Evolutionary conservation across 805 yeast genomes (phyloP).

Genomic region (Suhomyces emberorum): DNA sequence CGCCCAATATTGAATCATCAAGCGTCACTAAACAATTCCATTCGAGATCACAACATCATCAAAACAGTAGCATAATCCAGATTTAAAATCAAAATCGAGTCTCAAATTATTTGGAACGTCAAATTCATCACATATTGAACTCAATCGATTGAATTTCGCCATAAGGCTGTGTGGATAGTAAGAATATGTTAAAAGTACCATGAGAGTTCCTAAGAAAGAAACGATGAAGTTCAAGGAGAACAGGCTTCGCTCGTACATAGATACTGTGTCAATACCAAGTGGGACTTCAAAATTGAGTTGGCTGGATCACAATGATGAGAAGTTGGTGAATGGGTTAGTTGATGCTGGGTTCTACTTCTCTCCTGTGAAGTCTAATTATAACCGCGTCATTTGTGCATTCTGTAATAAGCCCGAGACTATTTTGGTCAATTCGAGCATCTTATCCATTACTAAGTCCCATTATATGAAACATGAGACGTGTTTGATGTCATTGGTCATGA

Average conservation of each 20-base stretch:
- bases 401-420: conserved; percentile 32
- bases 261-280: conserved; percentile 18
- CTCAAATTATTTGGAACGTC: too few species aligned
- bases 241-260: conserved; percentile 19
- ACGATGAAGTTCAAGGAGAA: conserved; percentile 13
- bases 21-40: too few species aligned
- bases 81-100: too few species aligned
- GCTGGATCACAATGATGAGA: conserved; percentile 13
- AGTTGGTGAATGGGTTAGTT: conserved; percentile 39
- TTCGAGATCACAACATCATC: too few species aligned
- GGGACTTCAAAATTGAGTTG: conserved; percentile 19
- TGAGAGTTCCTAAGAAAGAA: conserved; percentile 10
- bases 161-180: too few species aligned
- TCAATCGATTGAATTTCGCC: too few species aligned
- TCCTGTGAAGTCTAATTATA: conserved; percentile 45
- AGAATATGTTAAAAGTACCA: too few species aligned
- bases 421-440: neutral
- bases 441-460: conserved; percentile 7
- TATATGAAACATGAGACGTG: conserved; percentile 8
- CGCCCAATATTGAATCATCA: too few species aligned
- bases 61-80: too few species aligned
- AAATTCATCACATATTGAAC: too few species aligned
- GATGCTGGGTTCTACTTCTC: conserved; percentile 59
- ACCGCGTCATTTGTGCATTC: conserved; percentile 55
- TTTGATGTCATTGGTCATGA: conserved; percentile 8